Evolutionary conservation across 192 early-diverging fungal species (phyloP).

Genomic region (Mortierella alpina): DNA sequence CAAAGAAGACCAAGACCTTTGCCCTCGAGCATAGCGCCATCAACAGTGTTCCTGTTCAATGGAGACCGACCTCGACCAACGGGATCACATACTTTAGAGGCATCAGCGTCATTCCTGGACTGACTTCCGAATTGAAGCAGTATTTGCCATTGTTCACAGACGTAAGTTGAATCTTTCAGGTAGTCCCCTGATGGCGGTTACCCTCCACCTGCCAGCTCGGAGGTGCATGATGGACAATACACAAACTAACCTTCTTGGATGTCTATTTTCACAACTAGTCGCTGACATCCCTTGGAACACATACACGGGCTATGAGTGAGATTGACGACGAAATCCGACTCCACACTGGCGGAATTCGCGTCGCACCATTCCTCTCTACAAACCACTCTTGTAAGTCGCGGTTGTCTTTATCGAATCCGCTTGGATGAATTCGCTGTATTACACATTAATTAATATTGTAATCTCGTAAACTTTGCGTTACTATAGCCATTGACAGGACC

Average conservation of each 20-base stretch:
- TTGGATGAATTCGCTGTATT: not conserved
- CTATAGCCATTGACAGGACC: conserved; percentile 65
- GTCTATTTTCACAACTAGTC: conserved; percentile 1
- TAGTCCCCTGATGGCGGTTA: too few species aligned
- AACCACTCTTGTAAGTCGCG: conserved; percentile 63
- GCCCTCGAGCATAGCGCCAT: conserved; percentile 62
- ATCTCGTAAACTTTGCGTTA: not conserved
- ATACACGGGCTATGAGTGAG: conserved; percentile 73
- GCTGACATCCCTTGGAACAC: conserved; percentile 65
- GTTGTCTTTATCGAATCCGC: not conserved
- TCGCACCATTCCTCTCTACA: conserved; percentile 71
- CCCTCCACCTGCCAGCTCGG: too few species aligned
- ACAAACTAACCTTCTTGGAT: not conserved
- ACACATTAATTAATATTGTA: not conserved
- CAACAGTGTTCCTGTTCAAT: conserved; percentile 72
- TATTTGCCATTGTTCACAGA: conserved; percentile 85
- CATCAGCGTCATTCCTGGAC: conserved; percentile 70
- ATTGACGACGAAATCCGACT: conserved; percentile 90
- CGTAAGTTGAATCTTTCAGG: conserved; percentile 48
- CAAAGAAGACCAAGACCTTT: conserved; percentile 68
- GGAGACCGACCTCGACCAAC: conserved; percentile 86
- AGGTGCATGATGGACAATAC: too few species aligned
- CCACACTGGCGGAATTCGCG: conserved; percentile 87
- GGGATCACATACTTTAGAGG: conserved; percentile 91
- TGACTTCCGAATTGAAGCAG: conserved; percentile 74